Base-by-base conservation (phyloP, 306 rosid genomes). In the Medicago arabica region DNA sequence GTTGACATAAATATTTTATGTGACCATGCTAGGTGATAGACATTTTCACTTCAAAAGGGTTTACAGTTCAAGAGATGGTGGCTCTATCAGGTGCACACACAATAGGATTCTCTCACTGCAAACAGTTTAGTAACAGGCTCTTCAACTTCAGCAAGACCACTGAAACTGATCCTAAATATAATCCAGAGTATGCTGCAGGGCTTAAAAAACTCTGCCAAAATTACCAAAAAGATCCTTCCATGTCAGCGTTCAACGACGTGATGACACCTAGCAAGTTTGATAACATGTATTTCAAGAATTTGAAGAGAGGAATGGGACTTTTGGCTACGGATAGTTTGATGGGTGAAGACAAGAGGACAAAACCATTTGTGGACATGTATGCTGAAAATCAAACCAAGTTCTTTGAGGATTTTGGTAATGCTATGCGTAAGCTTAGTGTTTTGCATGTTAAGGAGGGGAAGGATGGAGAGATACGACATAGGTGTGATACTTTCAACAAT, bases 101-200 rank as follows among this genome's bases (percentile, higher is more conserved):
- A 7, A 85, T 88, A 57, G 88, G 89, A 9, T 77, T 81, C 31
- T 74, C 88, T 4, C 92, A 88, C 23, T 86, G 89, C 79, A 80
- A 51, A 13, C 79, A 88, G 14, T 86, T 88, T 47, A 63, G 69
- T 65, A 2, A 80, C 11, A 63, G 88, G 14, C 13, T 86, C 25
- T 88, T 53, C 85, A 67, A 82, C 0, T 88, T 88, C 78, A 86
- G 77, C 79, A 62, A 77, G 16, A 54, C 13, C 0, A 40, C 77
- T 17, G 59, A 80, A 1, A 15, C 3, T 4, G 91, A 83, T 16
- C 86, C 88, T 0, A 36, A 76, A 0, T 53, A 59, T 2, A 63
- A 79, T 36, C 85, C 77, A 0, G 23, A 41, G 1, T 82, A 28
- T n/a, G 89, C 88, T 0, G 59, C 67, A 3, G 92, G 89, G 15